Percentiles rank a stretch among this genome's conserved stretches.
Conservation (phyloP, 305 asterid species). For the Fraxinus angustifolia region DNA sequence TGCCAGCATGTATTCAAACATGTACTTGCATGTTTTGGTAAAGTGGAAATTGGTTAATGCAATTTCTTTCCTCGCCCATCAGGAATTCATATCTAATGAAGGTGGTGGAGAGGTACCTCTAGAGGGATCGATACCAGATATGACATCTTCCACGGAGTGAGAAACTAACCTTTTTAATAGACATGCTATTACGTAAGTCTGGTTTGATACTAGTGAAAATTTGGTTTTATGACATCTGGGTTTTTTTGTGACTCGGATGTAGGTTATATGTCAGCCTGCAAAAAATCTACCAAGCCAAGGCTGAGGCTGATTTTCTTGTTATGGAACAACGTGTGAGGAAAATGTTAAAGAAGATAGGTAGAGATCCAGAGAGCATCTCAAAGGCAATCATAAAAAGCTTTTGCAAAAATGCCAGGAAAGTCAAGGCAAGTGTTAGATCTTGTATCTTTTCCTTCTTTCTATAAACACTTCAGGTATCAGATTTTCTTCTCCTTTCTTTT, state of each 20-base stretch:
- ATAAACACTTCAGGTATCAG: background rate
- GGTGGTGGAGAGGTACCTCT: conserved; percentile 94
- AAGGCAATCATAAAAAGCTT: conserved; percentile 72
- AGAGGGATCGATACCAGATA: conserved; percentile 95
- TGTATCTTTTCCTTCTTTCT: background rate
- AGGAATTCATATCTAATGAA: conserved; percentile 86
- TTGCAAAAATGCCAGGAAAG: conserved; percentile 90
- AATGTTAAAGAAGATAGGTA: conserved; percentile 68
- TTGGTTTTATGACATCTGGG: conserved; percentile 9
- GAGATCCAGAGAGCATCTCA: conserved; percentile 79
- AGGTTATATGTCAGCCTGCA: conserved; percentile 83
- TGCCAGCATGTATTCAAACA: background rate
- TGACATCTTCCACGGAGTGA: conserved; percentile 98
- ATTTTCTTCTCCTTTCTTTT: background rate
- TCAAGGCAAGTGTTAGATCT: conserved; percentile 46
- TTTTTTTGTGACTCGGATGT: conserved; percentile 24
- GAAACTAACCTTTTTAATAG: conserved; percentile 32
- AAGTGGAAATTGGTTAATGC: background rate
- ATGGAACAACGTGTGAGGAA: conserved; percentile 64
- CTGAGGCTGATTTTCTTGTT: conserved; percentile 77
- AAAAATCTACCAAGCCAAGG: conserved; percentile 88
- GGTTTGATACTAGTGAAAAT: background rate
- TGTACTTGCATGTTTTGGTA: background rate
- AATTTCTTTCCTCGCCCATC: conserved; percentile 21
- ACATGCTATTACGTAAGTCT: conserved; percentile 1